Evolutionary conservation across 805 yeast genomes (phyloP).

Genomic region (Wickerhamiella lipophila): DNA sequence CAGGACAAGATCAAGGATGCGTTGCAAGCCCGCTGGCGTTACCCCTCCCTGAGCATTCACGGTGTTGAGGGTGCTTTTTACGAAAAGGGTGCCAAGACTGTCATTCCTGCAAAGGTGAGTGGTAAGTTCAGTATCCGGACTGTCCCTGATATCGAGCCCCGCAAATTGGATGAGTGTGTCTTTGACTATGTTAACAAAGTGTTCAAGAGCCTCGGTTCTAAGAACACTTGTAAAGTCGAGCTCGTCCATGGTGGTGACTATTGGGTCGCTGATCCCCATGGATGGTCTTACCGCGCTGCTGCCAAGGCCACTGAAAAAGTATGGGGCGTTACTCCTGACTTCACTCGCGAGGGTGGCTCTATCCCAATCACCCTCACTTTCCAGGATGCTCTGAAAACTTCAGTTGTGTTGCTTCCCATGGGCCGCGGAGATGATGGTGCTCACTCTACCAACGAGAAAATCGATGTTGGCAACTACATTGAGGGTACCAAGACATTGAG

Average conservation of each 20-base stretch:
- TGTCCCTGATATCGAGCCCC: slow-evolving; percentile 83
- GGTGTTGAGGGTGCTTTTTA: slow-evolving; percentile 97
- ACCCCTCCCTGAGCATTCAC: slow-evolving; percentile 88
- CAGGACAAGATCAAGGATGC: slow-evolving; percentile 70
- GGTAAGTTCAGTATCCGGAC: slow-evolving; percentile 97
- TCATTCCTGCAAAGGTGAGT: slow-evolving; percentile 82
- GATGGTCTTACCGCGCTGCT: slow-evolving; percentile 88
- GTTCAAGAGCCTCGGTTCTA: slow-evolving; percentile 58
- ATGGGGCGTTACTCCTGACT: slow-evolving; percentile 90
- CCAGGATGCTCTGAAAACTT: slow-evolving; percentile 73
- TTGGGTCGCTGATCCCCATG: slow-evolving; percentile 92
- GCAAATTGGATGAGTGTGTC: slow-evolving; percentile 66
- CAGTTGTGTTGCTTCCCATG: slow-evolving; percentile 84
- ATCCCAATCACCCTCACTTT: slow-evolving; percentile 94
- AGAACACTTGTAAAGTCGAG: slow-evolving; percentile 59
- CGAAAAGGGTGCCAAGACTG: slow-evolving; percentile 94
- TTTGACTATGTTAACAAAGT: slow-evolving; percentile 52
- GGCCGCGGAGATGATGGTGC: slow-evolving; percentile 99
- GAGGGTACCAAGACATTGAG: slow-evolving; percentile 88
- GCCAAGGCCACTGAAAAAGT: slow-evolving; percentile 86
- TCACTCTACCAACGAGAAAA: slow-evolving; percentile 92
- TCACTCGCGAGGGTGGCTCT: slow-evolving; percentile 98
- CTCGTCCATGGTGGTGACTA: slow-evolving; percentile 90
- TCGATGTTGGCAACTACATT: slow-evolving; percentile 76
- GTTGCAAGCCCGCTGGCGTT: slow-evolving; percentile 97